These are phyloP conservation scores for Neophaeococcomyces mojaviensis DNA, from an alignment of 2,329 filamentous ascomycete species.

Conservation along the genomic window DNA sequence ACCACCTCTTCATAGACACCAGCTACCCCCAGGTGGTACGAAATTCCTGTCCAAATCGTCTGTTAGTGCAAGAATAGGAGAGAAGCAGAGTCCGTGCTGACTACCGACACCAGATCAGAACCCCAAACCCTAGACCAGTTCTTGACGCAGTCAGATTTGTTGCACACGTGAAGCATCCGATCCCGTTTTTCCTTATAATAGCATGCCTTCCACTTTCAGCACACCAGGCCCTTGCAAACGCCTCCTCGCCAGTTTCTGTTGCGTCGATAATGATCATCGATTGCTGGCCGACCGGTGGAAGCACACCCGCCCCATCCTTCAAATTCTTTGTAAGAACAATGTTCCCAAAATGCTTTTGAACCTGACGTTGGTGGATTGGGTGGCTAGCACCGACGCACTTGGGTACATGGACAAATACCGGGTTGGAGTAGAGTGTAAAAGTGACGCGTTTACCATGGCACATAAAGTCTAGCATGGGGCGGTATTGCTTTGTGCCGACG, in stretches of 20 bases:
- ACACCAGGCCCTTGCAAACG: constrained; percentile 36
- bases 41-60: too few relatives aligned
- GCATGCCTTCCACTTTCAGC: constrained; percentile 32
- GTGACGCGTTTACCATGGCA: neutral
- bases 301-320: neutral
- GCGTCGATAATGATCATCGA: constrained; percentile 19
- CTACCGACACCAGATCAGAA: neutral
- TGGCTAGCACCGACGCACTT: constrained; percentile 6
- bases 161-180: constrained; percentile 34
- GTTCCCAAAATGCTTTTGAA: neutral
- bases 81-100: too few relatives aligned
- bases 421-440: constrained; percentile 15
- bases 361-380: constrained; percentile 6
- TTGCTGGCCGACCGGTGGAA: neutral
- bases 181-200: constrained; percentile 31
- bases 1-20: too few relatives aligned
- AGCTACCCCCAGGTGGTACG: too few relatives aligned
- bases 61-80: too few relatives aligned
- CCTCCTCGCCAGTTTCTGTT: constrained; percentile 27
- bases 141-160: constrained; percentile 24
- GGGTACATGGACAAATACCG: constrained; percentile 16
- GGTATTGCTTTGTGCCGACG: constrained; percentile 9
- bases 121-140: neutral
- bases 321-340: neutral
- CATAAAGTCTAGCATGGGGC: constrained; percentile 12